Conservation (phyloP, 352 stramenopile species). For the Globisporangium recalcitrans region DNA sequence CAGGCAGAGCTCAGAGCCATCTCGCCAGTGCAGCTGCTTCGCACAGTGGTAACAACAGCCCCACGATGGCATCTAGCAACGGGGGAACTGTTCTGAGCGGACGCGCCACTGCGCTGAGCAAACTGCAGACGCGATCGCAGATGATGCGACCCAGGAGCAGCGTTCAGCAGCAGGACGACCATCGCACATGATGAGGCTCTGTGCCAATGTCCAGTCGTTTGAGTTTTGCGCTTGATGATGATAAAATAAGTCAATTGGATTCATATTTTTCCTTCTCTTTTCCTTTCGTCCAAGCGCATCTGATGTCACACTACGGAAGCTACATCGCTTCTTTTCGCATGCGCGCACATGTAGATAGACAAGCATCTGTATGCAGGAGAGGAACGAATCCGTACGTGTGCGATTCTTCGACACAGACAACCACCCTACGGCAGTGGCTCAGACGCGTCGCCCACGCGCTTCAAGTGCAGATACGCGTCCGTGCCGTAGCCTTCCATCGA, state of each 20-base stretch:
- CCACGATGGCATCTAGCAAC: conserved; percentile 16
- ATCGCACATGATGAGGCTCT: not conserved
- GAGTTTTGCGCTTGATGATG: not conserved
- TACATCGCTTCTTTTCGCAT: not conserved
- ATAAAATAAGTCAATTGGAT: conserved; percentile 16
- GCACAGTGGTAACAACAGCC: conserved; percentile 7
- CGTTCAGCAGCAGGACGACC: not conserved
- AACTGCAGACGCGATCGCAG: conserved; percentile 54
- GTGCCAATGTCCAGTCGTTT: not conserved
- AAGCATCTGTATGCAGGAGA: not conserved
- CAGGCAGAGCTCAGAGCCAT: conserved; percentile 1
- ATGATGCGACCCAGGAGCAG: conserved; percentile 50
- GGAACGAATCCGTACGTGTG: not conserved
- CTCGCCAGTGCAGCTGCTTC: not conserved
- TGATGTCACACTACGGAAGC: not conserved
- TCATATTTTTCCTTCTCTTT: not conserved
- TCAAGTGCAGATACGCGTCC: conserved; percentile 95
- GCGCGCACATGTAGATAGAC: not conserved
- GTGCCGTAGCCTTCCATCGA: conserved; percentile 99
- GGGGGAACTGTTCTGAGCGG: conserved; percentile 13
- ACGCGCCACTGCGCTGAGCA: conserved; percentile 20
- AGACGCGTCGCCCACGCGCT: conserved; percentile 87
- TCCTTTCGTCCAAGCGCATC: not conserved
- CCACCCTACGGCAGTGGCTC: conserved; percentile 72
- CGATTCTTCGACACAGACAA: not conserved